Base-by-base conservation (phyloP, 331 rosid genomes). In the Pyrus hybrid region DNA sequence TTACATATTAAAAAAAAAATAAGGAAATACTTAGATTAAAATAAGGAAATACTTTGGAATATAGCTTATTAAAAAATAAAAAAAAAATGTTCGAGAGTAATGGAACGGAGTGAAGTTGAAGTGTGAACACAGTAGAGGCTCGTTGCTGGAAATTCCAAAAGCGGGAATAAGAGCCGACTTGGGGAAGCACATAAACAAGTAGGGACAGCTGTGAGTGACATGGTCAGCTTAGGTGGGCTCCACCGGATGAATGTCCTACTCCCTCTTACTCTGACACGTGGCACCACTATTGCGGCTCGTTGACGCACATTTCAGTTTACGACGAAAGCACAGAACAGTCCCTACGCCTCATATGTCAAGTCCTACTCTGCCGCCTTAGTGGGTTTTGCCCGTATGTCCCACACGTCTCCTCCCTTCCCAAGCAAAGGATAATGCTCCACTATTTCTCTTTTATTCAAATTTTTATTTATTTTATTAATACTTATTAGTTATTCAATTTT, bases 281-380 rank as follows among this genome's bases (percentile, higher is more conserved):
- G 80, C 85, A 72, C 5, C 1, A 54, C 57, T 61, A 76, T 26
- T 72, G 84, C 88, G 85, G 84, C 85, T 69, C 18, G 58, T 51
- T 32, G 79, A 79, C 86, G 88, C 84, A 90, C 86, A 86, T 87
- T 76, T 53, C 63, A 63, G 83, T 77, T 74, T 75, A 56, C 83
- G 89, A 89, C 83, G 87, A 80, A 80, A 74, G 74, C 63, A 32
- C 76, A 54, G n/a, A 62, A 71, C 49, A 10, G 49, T 26, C n/a
- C 22, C 45, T 20, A 61, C 35, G 13, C 66, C 66, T 61, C 33
- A 25, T 26, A 17, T 25, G 67, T 62, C 67, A 62, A 25, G 29
- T 53, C 74, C 63, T 28, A 76, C 10, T 28, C 18, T 65, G 81
- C 54, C 67, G 82, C 77, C 56, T 72, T 45, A 49, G 88, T 84